These are phyloP conservation scores for Trypanosoma rangeli DNA, from an alignment of 208 protist genomes.

Conservation along the genomic window DNA sequence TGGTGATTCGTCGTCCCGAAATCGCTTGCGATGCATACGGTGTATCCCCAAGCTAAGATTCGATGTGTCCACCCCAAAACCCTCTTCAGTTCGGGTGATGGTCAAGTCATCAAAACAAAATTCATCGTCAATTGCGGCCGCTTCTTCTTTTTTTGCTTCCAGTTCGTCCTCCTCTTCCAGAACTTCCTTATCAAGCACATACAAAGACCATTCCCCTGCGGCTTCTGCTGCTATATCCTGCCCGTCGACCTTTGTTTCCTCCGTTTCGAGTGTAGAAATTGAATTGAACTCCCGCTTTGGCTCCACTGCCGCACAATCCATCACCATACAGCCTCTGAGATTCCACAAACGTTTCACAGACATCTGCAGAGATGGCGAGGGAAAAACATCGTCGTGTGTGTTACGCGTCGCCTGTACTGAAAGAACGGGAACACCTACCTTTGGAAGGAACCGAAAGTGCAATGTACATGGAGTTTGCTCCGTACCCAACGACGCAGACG, in stretches of 20 bases:
- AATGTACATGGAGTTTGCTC: not conserved
- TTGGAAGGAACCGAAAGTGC: constrained; percentile 14
- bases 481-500: not conserved
- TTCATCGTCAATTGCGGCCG: constrained; percentile 24
- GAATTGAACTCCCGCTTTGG: not conserved
- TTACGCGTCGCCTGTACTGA: not conserved
- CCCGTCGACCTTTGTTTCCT: not conserved
- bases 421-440: not conserved
- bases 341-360: constrained; percentile 28
- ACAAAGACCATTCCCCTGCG: constrained; percentile 13
- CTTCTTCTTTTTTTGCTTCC: constrained; percentile 6
- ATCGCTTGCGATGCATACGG: constrained; percentile 18
- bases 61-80: not conserved
- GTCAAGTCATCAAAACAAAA: constrained; percentile 43
- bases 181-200: constrained; percentile 20
- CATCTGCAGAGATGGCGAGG: constrained; percentile 1
- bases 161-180: not conserved
- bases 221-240: not conserved
- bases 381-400: not conserved
- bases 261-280: not conserved
- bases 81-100: constrained; percentile 17
- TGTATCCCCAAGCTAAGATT: not conserved
- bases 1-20: constrained; percentile 8
- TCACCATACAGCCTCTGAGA: constrained; percentile 17
- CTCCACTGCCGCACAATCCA: constrained; percentile 22